Evolutionary conservation across 176 grass and related monocot genomes (phyloP).

Genomic region (Stipa capillata): DNA sequence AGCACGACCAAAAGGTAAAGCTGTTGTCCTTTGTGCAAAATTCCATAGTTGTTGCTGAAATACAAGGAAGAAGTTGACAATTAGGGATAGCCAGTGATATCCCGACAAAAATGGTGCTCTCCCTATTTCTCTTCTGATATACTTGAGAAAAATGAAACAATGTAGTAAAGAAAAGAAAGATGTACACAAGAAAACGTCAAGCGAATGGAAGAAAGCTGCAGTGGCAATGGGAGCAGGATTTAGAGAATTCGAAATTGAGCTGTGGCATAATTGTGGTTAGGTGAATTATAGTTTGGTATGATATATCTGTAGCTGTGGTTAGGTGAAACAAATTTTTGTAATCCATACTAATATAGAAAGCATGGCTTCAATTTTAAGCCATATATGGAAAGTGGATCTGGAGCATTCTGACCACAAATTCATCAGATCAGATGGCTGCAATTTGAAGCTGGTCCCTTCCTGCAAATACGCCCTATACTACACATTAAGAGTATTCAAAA

Average conservation of each 20-base stretch:
- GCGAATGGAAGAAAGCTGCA: not conserved
- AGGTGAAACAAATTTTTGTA: not conserved
- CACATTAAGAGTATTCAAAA: not conserved
- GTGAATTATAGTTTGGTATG: not conserved
- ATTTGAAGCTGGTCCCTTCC: not conserved
- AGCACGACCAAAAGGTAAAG: constrained; percentile 89
- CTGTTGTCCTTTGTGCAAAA: constrained; percentile 94
- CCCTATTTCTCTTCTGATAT: not conserved
- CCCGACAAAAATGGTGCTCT: not conserved
- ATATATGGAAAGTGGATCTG: not conserved
- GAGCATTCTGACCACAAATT: not conserved
- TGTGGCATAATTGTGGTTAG: not conserved
- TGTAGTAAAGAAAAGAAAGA: not conserved
- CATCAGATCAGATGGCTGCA: not conserved
- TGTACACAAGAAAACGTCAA: not conserved
- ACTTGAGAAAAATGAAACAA: constrained; percentile 13
- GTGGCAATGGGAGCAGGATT: not conserved
- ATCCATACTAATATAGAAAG: not conserved
- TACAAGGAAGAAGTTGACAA: constrained; percentile 6
- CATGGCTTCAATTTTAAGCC: not conserved
- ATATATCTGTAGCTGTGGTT: not conserved
- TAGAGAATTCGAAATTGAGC: not conserved
- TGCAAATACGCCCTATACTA: not conserved
- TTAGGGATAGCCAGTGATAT: constrained; percentile 2
- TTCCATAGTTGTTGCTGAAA: constrained; percentile 96